Base-by-base conservation (phyloP, 345 rosid species). In the Cardamine chenopodiifolia region DNA sequence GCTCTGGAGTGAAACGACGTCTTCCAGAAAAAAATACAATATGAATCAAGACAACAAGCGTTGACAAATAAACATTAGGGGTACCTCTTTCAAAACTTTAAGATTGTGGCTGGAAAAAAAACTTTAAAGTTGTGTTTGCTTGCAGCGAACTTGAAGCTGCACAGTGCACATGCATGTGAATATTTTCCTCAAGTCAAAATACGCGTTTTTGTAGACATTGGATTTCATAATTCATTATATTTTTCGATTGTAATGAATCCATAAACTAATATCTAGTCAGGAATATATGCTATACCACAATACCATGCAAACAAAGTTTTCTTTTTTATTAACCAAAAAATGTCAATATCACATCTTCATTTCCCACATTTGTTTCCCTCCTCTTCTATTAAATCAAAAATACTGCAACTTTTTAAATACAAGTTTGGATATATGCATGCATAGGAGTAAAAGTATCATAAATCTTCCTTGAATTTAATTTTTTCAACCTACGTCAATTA, bases 161-260 rank as follows among this genome's bases (percentile, higher is more conserved):
- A 74, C 78, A 67, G 54, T 67, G 73, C 62, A 67, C 73, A 59
- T 25, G 49, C 49, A 40, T 67, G 73, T 39, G 40, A 66, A 34
- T 34, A 23, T 45, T 56, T 22, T 55, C 28, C 37, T 22, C 37
- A 8, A 65, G 64, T 39, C 62, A 62, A 72, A 26, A 62, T 19
- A 6, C 47, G 71, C 20, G 37, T 73, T 65, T 73, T 65, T 20
- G 23, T 62, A 62, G 32, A 15, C 54, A 18, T 12, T 49, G 14
- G 68, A 60, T 49, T 47, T 59, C 9, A 49, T 25, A n/a, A 15
- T 15, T 62, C 7, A 14, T 20, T 22, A 10, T 35, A 7, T 17
- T 59, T 70, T 20, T 32, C 7, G 8, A 59, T 47, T 32, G 18
- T 32, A 31, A 22, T 15, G 7, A 29, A 44, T 44, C 25, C 55